Evolutionary conservation across 306 rosid species (phyloP).

Genomic region (Rosa rugosa): DNA sequence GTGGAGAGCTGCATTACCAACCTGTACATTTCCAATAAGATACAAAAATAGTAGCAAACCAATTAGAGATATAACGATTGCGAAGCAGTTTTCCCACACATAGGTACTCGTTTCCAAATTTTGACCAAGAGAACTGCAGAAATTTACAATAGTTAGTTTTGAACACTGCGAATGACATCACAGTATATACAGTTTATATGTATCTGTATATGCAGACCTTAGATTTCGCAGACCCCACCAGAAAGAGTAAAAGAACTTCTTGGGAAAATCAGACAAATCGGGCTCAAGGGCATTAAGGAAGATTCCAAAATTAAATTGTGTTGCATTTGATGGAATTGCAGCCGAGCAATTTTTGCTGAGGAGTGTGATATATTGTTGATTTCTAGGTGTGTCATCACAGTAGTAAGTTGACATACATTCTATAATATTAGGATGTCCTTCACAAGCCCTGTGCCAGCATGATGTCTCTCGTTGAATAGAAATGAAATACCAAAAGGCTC

Average conservation of each 20-base stretch:
- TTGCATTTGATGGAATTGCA: not conserved
- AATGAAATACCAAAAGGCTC: conserved; percentile 35
- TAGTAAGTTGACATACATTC: no score
- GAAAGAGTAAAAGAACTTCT: conserved; percentile 34
- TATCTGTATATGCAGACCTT: not conserved
- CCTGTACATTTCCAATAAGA: conserved; percentile 30
- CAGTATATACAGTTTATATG: not conserved
- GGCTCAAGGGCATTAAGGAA: conserved; percentile 6
- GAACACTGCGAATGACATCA: not conserved
- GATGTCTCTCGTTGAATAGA: conserved; percentile 25
- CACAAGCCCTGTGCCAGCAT: conserved; percentile 17
- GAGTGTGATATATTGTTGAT: not conserved
- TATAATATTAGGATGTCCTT: not conserved
- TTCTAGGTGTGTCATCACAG: not conserved
- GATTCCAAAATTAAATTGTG: conserved; percentile 19
- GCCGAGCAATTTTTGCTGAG: not conserved
- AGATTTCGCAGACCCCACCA: conserved; percentile 49
- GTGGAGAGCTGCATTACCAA: not conserved
- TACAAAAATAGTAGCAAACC: conserved; percentile 23
- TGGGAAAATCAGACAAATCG: conserved; percentile 17
- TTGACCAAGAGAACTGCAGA: conserved; percentile 17
- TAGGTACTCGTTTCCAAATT: conserved; percentile 22
- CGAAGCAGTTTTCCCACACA: conserved; percentile 15
- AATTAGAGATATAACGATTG: conserved; percentile 14
- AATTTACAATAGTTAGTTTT: not conserved